These are phyloP conservation scores for Clavispora carvajalis DNA, from an alignment of 805 yeast genomes.

Conservation along the genomic window DNA sequence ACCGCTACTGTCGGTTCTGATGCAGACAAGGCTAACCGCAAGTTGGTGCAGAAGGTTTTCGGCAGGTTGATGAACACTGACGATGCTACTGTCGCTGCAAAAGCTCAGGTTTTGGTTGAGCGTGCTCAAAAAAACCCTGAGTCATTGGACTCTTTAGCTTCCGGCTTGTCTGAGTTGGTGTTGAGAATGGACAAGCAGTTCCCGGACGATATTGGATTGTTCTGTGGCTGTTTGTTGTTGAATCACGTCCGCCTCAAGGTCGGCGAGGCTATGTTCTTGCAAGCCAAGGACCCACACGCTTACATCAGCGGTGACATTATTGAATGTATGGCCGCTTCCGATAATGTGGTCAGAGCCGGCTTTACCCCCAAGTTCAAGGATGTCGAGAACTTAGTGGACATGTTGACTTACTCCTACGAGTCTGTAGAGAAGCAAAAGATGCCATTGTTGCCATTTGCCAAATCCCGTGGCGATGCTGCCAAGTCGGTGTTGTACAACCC, in stretches of 20 bases:
- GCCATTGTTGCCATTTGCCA: constrained; percentile 55
- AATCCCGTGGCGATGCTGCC: constrained; percentile 60
- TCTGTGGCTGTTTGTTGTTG: constrained; percentile 90
- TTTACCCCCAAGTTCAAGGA: constrained; percentile 99
- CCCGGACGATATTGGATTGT: constrained; percentile 90
- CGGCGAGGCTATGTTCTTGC: constrained; percentile 95
- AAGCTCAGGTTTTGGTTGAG: constrained; percentile 60
- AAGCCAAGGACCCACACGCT: constrained; percentile 98
- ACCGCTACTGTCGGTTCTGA: constrained; percentile 42
- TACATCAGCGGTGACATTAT: constrained; percentile 95
- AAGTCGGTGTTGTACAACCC: constrained; percentile 76
- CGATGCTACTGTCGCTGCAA: constrained; percentile 49
- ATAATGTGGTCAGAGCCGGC: constrained; percentile 97
- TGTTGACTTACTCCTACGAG: constrained; percentile 86
- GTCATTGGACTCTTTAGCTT: constrained; percentile 44
- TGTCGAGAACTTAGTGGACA: constrained; percentile 79
- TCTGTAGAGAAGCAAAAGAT: constrained; percentile 92
- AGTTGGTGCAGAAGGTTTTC: constrained; percentile 68
- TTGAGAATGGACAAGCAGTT: constrained; percentile 79
- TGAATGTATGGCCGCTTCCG: constrained; percentile 99
- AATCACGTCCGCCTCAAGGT: constrained; percentile 78
- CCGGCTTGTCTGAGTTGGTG: constrained; percentile 65
- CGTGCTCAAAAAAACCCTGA: constrained; percentile 59
- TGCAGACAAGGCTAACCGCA: constrained; percentile 55
- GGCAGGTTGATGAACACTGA: constrained; percentile 78